A percentile compares a stretch with the other conserved stretches of the same genome.
phyloP scores from a whole-genome alignment of 352 stramenopile genomes.

The Pythium rhizo-oryzae region DNA sequence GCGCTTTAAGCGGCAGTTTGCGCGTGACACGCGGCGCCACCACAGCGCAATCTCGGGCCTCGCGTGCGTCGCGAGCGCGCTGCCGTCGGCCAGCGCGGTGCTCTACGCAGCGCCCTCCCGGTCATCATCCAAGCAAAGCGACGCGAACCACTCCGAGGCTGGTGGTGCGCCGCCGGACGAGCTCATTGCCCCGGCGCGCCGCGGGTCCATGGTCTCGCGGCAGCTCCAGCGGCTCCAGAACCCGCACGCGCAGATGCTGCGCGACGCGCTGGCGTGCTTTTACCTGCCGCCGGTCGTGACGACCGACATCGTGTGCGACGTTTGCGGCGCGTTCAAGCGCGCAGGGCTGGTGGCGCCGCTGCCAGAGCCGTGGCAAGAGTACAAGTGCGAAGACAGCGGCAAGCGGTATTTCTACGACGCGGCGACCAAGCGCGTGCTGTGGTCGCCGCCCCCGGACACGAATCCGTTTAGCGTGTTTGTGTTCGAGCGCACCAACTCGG shows the following conservation, averaged over 20 bases:
- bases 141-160: background rate
- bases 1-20: conserved; percentile 61
- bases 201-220: conserved; percentile 13
- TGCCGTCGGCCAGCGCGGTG: conserved; percentile 32
- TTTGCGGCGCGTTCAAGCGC: conserved; percentile 49
- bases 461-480: conserved; percentile 45
- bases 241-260: conserved; percentile 15
- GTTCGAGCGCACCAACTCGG: conserved; percentile 61
- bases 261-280: conserved; percentile 45
- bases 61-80: conserved; percentile 33
- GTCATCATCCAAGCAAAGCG: background rate
- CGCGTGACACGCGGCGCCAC: conserved; percentile 50
- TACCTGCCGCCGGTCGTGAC: conserved; percentile 47
- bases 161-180: conserved; percentile 1
- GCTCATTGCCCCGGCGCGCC: background rate
- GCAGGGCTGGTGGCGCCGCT: conserved; percentile 36
- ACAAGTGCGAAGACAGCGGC: conserved; percentile 40
- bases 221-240: conserved; percentile 25
- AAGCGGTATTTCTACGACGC: conserved; percentile 64
- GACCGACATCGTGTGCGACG: conserved; percentile 59
- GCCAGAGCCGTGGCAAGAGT: conserved; percentile 52
- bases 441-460: conserved; percentile 40
- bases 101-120: conserved; percentile 38
- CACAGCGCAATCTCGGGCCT: conserved; percentile 51
- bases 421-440: conserved; percentile 42